Percentiles rank a stretch among this genome's conserved stretches.
Evolutionary conservation across 768 basidiomycete genomes (phyloP).

Genomic region (Rhodotorula diobovata): DNA sequence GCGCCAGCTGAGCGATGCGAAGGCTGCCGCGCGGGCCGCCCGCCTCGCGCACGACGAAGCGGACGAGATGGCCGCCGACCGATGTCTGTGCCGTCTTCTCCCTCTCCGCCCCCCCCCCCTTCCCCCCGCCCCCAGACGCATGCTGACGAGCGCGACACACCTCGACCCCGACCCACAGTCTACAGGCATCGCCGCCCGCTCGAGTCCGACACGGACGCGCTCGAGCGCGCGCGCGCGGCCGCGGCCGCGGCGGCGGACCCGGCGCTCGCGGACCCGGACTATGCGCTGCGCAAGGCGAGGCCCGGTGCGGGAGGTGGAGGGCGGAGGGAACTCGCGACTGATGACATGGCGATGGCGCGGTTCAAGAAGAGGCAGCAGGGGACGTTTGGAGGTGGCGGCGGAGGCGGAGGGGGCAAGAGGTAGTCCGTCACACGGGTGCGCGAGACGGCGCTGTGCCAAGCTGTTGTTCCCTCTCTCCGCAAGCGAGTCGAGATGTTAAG

Average conservation of each 20-base stretch:
- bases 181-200: conserved; percentile 75
- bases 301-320: neutral
- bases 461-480: no score
- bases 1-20: conserved; percentile 64
- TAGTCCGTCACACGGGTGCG: neutral
- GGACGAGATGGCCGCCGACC: conserved; percentile 75
- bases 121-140: no score
- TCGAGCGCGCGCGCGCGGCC: conserved; percentile 79
- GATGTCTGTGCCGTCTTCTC: conserved; percentile 60
- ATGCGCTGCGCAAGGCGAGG: conserved; percentile 1
- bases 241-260: conserved; percentile 60
- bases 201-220: conserved; percentile 77
- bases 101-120: no score
- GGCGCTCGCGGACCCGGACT: conserved; percentile 50
- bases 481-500: no score
- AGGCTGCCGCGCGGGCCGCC: neutral
- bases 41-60: conserved; percentile 54
- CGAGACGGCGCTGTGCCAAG: no score
- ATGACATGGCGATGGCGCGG: conserved; percentile 89
- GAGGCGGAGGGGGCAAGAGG: conserved; percentile 30
- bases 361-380: conserved; percentile 98
- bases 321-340: conserved; percentile 63
- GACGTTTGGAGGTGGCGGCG: no score
- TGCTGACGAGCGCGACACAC: neutral
- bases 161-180: conserved; percentile 53